phyloP scores from a whole-genome alignment of 768 basidiomycete genomes.

The Saitozyma podzolica region DNA sequence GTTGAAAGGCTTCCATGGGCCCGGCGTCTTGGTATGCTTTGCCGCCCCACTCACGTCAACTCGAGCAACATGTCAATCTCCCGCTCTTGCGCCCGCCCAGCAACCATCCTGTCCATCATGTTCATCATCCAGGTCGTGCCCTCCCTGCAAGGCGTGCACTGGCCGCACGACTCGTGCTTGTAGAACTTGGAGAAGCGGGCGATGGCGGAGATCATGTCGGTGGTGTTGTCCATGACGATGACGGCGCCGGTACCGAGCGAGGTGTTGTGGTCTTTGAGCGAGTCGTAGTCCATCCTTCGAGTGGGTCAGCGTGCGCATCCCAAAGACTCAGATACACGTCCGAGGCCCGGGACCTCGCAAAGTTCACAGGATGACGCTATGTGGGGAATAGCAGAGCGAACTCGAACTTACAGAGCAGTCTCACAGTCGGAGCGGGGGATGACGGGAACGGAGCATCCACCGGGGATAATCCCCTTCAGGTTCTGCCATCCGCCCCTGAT shows the following conservation, averaged over 20 bases:
- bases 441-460: slow-evolving; percentile 91
- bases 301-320: background rate
- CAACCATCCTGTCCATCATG: slow-evolving; percentile 97
- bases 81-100: slow-evolving; percentile 82
- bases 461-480: slow-evolving; percentile 91
- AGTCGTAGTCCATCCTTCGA: slow-evolving; percentile 93
- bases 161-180: slow-evolving; percentile 97
- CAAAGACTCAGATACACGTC: too few relatives aligned
- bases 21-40: background rate
- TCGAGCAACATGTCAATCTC: slow-evolving; percentile 99
- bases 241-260: slow-evolving; percentile 97
- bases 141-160: slow-evolving; percentile 80
- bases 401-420: slow-evolving; percentile 74
- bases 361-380: background rate
- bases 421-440: slow-evolving; percentile 78
- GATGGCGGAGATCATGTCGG: slow-evolving; percentile 90
- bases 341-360: background rate
- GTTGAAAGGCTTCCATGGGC: too few relatives aligned
- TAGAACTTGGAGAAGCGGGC: slow-evolving; percentile 94
- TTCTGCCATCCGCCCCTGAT: slow-evolving; percentile 95
- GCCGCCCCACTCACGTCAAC: slow-evolving; percentile 59
- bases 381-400: background rate
- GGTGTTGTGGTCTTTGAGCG: slow-evolving; percentile 91
- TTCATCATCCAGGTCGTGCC: slow-evolving; percentile 98
- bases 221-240: slow-evolving; percentile 98